phyloP scores from a whole-genome alignment of 23 red algal species.

The Gracilariopsis chorda region DNA sequence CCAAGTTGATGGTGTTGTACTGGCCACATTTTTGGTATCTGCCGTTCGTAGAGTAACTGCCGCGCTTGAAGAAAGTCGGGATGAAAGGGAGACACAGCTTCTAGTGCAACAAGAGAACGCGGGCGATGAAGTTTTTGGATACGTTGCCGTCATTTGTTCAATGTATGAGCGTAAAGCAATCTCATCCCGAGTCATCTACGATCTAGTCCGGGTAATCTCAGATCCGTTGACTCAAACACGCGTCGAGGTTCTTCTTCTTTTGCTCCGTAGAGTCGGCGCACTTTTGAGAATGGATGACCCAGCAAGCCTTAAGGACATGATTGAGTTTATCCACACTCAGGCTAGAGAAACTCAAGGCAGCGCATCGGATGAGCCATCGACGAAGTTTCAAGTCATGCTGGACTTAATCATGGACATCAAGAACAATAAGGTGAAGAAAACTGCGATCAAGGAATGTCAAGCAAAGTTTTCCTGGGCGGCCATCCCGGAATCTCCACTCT shows the following conservation, averaged over 20 bases:
- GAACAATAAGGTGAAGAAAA: slow-evolving; percentile 38
- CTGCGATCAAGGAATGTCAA: background rate
- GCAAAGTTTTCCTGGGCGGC: slow-evolving; percentile 36
- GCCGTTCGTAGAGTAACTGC: slow-evolving; percentile 1
- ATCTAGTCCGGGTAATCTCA: slow-evolving; percentile 7
- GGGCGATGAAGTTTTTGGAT: slow-evolving; percentile 16
- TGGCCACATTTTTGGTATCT: slow-evolving; percentile 21
- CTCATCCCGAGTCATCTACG: slow-evolving; percentile 18
- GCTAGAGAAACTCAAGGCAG: background rate
- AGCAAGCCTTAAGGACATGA: slow-evolving; percentile 37
- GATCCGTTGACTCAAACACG: background rate
- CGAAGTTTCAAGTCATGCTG: slow-evolving; percentile 51
- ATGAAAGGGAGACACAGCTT: background rate
- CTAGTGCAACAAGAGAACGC: background rate
- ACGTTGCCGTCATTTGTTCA: slow-evolving; percentile 35
- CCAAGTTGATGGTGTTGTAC: slow-evolving; percentile 12
- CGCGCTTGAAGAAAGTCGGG: slow-evolving; percentile 16
- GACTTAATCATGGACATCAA: slow-evolving; percentile 52
- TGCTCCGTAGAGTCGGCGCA: slow-evolving; percentile 25
- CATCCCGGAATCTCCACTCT: slow-evolving; percentile 14
- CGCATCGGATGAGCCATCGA: background rate
- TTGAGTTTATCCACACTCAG: slow-evolving; percentile 37
- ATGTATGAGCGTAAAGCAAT: slow-evolving; percentile 35
- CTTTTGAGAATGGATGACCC: slow-evolving; percentile 45
- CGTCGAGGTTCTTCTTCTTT: slow-evolving; percentile 31